phyloP scores from a whole-genome alignment of 345 rosid genomes.

The Cardiospermum halicacabum region DNA sequence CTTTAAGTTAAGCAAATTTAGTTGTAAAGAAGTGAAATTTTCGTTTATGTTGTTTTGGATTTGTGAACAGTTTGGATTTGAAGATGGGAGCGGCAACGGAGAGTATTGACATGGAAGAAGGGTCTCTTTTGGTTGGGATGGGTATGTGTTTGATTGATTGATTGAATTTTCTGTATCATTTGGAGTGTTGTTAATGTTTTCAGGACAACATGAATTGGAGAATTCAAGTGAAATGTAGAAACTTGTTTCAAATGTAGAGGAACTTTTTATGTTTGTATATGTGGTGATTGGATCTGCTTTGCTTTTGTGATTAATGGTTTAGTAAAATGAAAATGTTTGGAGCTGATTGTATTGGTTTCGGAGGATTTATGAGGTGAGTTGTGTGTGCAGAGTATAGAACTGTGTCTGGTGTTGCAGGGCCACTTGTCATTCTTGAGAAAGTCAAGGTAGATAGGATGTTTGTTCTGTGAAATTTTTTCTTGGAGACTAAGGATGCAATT shows the following conservation, averaged over 20 bases:
- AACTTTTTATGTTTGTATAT: background rate
- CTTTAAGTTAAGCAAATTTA: background rate
- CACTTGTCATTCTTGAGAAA: conserved; percentile 87
- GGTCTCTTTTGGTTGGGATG: conserved; percentile 85
- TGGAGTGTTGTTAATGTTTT: background rate
- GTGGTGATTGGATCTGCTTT: background rate
- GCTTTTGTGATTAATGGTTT: background rate
- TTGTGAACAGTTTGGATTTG: conserved; percentile 11
- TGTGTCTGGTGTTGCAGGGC: conserved; percentile 97
- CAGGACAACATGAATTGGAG: background rate
- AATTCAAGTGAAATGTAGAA: background rate
- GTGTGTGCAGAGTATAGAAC: conserved; percentile 78
- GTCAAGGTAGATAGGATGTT: conserved; percentile 54
- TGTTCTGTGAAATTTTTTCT: background rate
- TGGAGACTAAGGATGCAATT: too few relatives aligned
- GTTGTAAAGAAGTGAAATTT: background rate
- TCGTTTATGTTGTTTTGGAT: background rate
- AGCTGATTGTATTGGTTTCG: background rate
- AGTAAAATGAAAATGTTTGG: background rate
- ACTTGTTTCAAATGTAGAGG: background rate
- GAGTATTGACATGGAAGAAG: conserved; percentile 53
- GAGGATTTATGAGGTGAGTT: background rate
- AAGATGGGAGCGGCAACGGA: conserved; percentile 44
- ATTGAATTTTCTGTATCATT: background rate
- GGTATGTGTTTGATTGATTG: conserved; percentile 36